phyloP scores from a whole-genome alignment of 169 alveolate species.

The Pseudocohnilembus persalinus region DNA sequence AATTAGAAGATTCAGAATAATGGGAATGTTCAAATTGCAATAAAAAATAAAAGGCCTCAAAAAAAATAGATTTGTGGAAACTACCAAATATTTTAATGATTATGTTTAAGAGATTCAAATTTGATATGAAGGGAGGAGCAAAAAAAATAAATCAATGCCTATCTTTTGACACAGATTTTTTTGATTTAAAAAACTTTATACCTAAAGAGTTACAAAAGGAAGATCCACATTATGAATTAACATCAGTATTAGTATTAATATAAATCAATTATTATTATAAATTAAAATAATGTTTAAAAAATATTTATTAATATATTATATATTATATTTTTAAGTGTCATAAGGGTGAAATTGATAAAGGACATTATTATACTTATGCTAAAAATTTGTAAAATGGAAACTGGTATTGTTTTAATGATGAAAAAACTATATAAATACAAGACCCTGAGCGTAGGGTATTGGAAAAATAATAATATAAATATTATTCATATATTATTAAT shows the following conservation, averaged over 20 bases:
- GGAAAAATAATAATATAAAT: neutral
- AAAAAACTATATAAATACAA: neutral
- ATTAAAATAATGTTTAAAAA: too few relatives aligned
- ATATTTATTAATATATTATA: too few relatives aligned
- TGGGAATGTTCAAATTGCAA: constrained; percentile 72
- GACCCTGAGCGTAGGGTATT: constrained; percentile 7
- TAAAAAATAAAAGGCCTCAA: constrained; percentile 62
- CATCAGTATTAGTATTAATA: constrained; percentile 9
- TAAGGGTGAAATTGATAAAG: constrained; percentile 24
- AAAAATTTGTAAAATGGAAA: constrained; percentile 31
- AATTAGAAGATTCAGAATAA: neutral
- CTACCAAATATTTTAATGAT: constrained; percentile 72
- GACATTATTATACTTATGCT: constrained; percentile 43
- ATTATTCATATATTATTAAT: neutral
- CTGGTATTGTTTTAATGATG: constrained; percentile 49
- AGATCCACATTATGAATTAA: constrained; percentile 38
- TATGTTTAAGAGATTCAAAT: constrained; percentile 70
- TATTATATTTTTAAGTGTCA: constrained; percentile 28
- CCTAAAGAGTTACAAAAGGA: constrained; percentile 34
- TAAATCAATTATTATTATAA: too few relatives aligned
- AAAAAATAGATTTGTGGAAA: constrained; percentile 71
- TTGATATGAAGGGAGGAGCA: constrained; percentile 3
- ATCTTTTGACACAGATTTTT: constrained; percentile 59
- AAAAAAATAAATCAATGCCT: constrained; percentile 61
- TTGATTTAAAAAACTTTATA: constrained; percentile 56